Base-by-base conservation (phyloP, 1,284 basidiomycete genomes). In the Cutaneotrichosporon sp. region DNA sequence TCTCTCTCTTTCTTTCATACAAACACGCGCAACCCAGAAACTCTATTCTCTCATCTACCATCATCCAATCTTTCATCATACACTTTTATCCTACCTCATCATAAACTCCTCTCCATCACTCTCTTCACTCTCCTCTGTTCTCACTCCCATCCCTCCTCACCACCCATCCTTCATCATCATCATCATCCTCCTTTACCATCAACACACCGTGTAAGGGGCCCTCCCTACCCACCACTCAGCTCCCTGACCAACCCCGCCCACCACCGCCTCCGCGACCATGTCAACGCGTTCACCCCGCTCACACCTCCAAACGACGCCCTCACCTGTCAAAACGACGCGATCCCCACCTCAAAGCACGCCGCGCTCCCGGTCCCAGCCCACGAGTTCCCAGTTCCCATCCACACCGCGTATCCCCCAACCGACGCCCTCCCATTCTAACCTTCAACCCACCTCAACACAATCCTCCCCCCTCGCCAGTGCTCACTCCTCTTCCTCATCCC, bases 21-120 rank as follows among this genome's bases (percentile, higher is more conserved):
- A 46, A 46, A 46, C 42, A 46, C 42, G 18, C 42, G 42, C 42
- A 46, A 46, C 42, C 42, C 42, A 46, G 42, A 46, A 46, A 46
- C 42, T 46, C 42, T 46, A 46, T 46, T 46, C 42, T n/a, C 6
- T n/a, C 16, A 46, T 46, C 42, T 46, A 46, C 18, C 42, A 16
- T 42, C 42, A 46, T 18, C 18, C 18, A 14, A 16, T n/a, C 42
- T 4, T 16, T n/a, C 16, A 14, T 34, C 34, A 34, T 34, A n/a
- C n/a, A 26, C 26, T 26, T 26, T 3, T 26, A 26, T 3, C 26
- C 26, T 26, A 26, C 26, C 26, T 26, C 42, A 16, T 42, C 18
- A 46, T 18, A 5, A 2, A 16, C 7, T n/a, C 42, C 16, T 18
- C 6, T 18, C 6, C 18, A 16, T 36, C 34, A 36, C 3, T 26